Base-by-base conservation (phyloP, 2,329 filamentous ascomycete species). In the Sphaerulina musiva region DNA sequence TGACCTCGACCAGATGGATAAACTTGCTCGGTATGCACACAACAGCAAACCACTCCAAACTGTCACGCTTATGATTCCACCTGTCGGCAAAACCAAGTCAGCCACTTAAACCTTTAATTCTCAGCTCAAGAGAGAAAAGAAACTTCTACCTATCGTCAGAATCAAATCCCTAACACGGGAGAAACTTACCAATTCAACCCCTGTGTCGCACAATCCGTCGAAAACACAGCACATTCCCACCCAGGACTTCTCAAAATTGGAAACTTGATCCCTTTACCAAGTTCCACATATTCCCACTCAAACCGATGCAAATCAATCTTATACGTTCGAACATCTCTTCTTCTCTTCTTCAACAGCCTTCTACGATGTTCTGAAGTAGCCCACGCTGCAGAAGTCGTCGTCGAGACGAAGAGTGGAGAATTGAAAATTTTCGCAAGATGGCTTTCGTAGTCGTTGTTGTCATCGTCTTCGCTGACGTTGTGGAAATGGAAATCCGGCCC, bases 151-250 rank as follows among this genome's bases (percentile, higher is more conserved):
- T 17, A 17, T 17, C 14, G 14, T 17, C 14, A 17, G 14, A 17
- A 17, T 17, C 1, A 1, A 17, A 17, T 17, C 14, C 14, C 14
- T 17, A 17, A 17, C 14, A 17, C 14, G 14, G 14, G 14, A 17
- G 14, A 17, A 17, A 38, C 34, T 38, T n/a, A 38, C 51, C 51
- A 53, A 42, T 48, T 46, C 23, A 53, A 23, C 1, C 44, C 51
- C 12, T 53, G 51, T 14, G 51, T 48, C 5, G 51, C 51, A 26
- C 36, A 53, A 20, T 53, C 51, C 44, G 51, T 53, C 36, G 51
- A 47, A 14, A 53, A 53, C 7, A 53, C 14, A 3, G 39, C 44
- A 48, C 51, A 53, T 5, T 53, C 51, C 51, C 51, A 53, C 1
- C 39, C 38, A 1, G 51, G 36, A 23, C 41, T 46, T 38, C 43